Base-by-base conservation (phyloP, 2,329 filamentous ascomycete species). In the Colletotrichum shisoi region DNA sequence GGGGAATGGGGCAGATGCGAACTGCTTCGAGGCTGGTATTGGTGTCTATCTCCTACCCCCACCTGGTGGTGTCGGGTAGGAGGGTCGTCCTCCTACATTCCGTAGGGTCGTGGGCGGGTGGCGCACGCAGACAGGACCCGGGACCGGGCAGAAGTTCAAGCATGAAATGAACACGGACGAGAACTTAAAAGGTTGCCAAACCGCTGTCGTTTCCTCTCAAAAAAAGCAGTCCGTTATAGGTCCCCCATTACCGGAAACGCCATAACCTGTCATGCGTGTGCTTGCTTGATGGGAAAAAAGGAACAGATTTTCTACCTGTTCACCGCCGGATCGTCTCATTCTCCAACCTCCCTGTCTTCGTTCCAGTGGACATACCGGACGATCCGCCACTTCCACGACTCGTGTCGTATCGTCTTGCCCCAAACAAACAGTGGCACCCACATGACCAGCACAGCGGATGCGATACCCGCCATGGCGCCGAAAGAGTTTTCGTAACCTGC, bases 381-480 rank as follows among this genome's bases (percentile, higher is more conserved):
- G 49, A 84, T 67, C 1, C 72, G 72, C 85, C 84, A 87, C 13
- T 79, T 71, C 80, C 82, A 82, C 1, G 81, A 83, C 6, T 72
- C 74, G 58, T 80, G 76, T 27, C 85, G 79, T 52, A 87, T 79
- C 19, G 65, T 64, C 69, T 81, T 82, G 9, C 85, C 85, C 76
- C 78, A 87, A 58, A 85, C 57, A 72, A 82, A 87, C 11, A 87
- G 74, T 1, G 83, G 83, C 31, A 85, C 72, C 78, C 79, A 84
- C 34, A 82, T 69, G 7, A 85, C 42, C 15, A 87, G 72, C 3
- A 86, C 74, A 15, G 71, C 77, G 13, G 78, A 81, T 11, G 81
- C 76, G 52, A 87, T 86, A 12, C 79, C 84, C 8, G 84, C 85
- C 85, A 88, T 87, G n/a, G 80, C 78, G 3, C 85, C 84, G 68